These are phyloP conservation scores for Cordyceps javanica DNA, from an alignment of 2,329 filamentous ascomycete genomes.

Conservation along the genomic window DNA sequence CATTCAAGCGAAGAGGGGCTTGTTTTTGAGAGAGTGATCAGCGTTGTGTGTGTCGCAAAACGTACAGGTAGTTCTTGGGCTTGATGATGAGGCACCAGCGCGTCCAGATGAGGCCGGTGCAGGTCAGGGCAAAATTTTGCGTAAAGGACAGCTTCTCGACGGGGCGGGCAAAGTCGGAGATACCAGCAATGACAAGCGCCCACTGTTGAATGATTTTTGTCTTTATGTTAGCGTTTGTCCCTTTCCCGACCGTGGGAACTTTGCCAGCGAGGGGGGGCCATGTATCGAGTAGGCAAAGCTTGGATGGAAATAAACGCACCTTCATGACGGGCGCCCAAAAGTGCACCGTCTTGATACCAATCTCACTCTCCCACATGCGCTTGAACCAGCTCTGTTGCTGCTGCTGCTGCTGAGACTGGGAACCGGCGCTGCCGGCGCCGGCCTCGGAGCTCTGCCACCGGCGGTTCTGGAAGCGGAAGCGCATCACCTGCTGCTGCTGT, in stretches of 20 bases:
- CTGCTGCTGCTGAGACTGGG: constrained; percentile 31
- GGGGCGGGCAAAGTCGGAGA: constrained; percentile 86
- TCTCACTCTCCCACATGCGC: constrained; percentile 76
- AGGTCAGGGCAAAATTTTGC: constrained; percentile 84
- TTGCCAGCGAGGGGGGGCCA: no score
- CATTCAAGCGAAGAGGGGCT: no score
- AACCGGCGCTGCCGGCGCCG: constrained; percentile 27
- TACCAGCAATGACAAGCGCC: constrained; percentile 85
- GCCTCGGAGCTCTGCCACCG: constrained; percentile 67
- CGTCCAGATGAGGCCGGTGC: constrained; percentile 94
- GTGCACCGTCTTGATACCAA: constrained; percentile 89
- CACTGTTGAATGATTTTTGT: constrained; percentile 53
- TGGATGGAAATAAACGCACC: constrained; percentile 16
- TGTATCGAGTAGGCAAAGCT: no score
- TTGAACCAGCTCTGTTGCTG: constrained; percentile 55
- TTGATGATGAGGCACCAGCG: constrained; percentile 98
- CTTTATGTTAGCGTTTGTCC: constrained; percentile 26
- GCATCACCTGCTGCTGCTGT: constrained; percentile 36
- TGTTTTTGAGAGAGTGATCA: no score
- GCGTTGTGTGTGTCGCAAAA: no score
- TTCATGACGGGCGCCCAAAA: constrained; percentile 99
- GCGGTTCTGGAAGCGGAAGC: constrained; percentile 40
- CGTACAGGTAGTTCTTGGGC: constrained; percentile 83
- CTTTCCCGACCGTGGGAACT: neutral
- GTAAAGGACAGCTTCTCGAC: constrained; percentile 88